Evolutionary conservation across 495 filamentous ascomycete species (phyloP).

Genomic region (Trypethelium eluteriae): DNA sequence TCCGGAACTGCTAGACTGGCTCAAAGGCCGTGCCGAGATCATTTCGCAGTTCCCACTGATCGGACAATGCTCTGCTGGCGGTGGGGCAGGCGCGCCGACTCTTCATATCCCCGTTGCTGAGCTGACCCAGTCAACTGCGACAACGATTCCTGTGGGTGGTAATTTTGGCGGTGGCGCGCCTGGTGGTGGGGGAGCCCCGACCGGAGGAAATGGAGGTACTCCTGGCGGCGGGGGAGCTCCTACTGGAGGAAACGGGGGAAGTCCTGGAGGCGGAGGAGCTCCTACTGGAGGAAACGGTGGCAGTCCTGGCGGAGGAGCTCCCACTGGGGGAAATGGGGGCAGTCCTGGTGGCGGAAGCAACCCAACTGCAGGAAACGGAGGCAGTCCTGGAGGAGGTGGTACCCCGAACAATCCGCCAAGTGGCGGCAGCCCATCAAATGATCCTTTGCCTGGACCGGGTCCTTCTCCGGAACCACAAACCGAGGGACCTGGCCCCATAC

Average conservation of each 20-base stretch:
- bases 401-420: not conserved
- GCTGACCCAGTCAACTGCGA: not conserved
- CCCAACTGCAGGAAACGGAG: too few relatives aligned
- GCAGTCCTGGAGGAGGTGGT: not conserved
- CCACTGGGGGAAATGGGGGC: not conserved
- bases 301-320: not conserved
- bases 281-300: not conserved
- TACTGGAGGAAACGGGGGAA: not conserved
- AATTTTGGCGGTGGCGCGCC: not conserved
- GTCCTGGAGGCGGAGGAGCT: not conserved
- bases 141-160: conserved; percentile 1
- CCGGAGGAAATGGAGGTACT: not conserved
- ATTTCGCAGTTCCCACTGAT: conserved; percentile 6
- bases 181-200: not conserved
- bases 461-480: not conserved
- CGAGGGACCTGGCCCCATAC: not conserved
- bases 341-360: not conserved
- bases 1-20: conserved; percentile 1
- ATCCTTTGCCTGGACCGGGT: not conserved
- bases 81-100: not conserved
- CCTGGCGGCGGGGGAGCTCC: not conserved
- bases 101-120: not conserved
- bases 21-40: not conserved
- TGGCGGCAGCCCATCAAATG: not conserved
- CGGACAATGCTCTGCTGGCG: conserved; percentile 14